Percentiles rank a stretch among this genome's conserved stretches.
phyloP scores from a whole-genome alignment of 106 monocot species.

The Allium cepa region DNA sequence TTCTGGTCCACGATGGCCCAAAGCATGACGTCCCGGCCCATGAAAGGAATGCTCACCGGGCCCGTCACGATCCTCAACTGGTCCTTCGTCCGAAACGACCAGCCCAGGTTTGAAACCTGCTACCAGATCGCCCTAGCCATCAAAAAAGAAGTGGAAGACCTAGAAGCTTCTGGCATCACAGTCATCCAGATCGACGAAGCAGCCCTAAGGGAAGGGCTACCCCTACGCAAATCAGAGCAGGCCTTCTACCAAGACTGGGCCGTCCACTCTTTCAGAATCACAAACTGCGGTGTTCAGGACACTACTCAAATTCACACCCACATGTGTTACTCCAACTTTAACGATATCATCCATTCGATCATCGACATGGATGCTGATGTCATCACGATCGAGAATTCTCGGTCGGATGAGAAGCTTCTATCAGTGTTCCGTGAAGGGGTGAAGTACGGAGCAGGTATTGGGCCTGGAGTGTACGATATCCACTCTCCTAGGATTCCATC shows the following conservation, averaged over 20 bases:
- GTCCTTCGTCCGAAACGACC: constrained; percentile 27
- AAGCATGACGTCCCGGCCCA: constrained; percentile 24
- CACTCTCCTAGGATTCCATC: constrained; percentile 27
- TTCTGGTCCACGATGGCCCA: constrained; percentile 27
- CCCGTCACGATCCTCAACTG: constrained; percentile 28
- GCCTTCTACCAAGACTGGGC: constrained; percentile 27
- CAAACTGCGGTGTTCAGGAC: constrained; percentile 21
- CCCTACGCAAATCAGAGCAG: constrained; percentile 25
- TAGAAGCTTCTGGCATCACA: constrained; percentile 23
- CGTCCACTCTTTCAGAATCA: constrained; percentile 29
- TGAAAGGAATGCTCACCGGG: constrained; percentile 29
- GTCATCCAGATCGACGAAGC: constrained; percentile 28
- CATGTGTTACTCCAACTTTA: constrained; percentile 26
- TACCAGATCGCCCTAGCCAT: constrained; percentile 27
- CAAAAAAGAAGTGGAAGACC: constrained; percentile 24
- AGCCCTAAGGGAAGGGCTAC: constrained; percentile 20
- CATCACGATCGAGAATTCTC: constrained; percentile 26
- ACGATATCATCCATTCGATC: constrained; percentile 25
- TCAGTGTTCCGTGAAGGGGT: constrained; percentile 22
- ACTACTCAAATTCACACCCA: constrained; percentile 26
- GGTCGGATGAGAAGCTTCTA: constrained; percentile 19
- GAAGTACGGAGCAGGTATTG: constrained; percentile 20
- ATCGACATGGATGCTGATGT: constrained; percentile 27
- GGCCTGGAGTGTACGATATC: constrained; percentile 25
- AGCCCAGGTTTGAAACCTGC: constrained; percentile 29